Base-by-base conservation (phyloP, 1,284 basidiomycete species). In the Rhodotorula glutinis region DNA sequence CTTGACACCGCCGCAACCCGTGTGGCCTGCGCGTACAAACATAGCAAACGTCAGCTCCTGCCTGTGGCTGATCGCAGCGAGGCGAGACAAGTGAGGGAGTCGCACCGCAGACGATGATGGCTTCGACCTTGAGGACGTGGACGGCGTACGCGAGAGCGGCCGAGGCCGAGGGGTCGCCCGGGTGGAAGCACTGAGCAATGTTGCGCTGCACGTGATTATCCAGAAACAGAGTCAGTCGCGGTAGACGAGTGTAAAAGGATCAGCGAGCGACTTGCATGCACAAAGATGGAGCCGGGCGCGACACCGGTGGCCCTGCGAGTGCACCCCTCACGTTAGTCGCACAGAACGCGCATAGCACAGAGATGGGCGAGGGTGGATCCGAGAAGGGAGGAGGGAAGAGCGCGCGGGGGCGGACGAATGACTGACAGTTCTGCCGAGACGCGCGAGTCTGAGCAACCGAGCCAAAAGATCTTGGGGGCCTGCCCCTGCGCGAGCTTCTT, bases 91-190 rank as follows among this genome's bases (percentile, higher is more conserved):
- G 13, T 7, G 10, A 49, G 16, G 7, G 59, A 57, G 56, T 66
- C 67, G 66, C 44, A 63, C 75, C 75, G 55, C 74, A 75, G 29
- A 76, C 74, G 57, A 76, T 73, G 64, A 76, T 73, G 80, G 97
- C 89, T 79, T 90, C 83, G 52, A 94, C 88, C 64, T 89, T 88
- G 65, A 96, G 82, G 73, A 84, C 81, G 71, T 85, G 83, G 49
- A 97, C 83, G 13, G 90, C 93, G 78, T 89, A 97, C 13, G 86
- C 83, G 68, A 98, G 83, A 2, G 92, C 89, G 2, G 91, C 85
- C 57, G 86, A 82, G 1, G 87, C 87, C 72, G 86, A 92, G 75
- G 87, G 85, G 79, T 98, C 94, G 68, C 88, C 80, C 2, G 82
- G 80, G 72, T 87, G 88, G 80, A 93, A 87, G 71, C 79, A 79